phyloP scores from a whole-genome alignment of 2,329 filamentous ascomycete genomes.

The Sporothrix protearum region DNA sequence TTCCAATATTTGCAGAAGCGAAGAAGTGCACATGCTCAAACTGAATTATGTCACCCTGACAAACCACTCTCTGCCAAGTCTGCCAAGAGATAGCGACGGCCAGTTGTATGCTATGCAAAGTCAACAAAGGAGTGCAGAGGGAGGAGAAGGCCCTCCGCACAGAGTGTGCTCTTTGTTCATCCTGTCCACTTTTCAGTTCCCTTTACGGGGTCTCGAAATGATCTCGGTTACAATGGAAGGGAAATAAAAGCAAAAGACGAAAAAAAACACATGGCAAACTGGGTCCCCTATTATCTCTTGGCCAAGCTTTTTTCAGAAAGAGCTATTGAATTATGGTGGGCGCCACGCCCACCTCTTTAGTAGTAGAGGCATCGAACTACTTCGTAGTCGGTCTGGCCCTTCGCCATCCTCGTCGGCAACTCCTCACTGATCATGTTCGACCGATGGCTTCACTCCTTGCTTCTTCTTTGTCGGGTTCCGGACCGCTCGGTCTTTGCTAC shows the following conservation, averaged over 20 bases:
- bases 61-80: slow-evolving; percentile 1
- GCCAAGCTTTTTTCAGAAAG: background rate
- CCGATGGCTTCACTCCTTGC: background rate
- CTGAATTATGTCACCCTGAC: background rate
- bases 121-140: no score
- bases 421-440: background rate
- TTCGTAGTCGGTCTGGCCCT: background rate
- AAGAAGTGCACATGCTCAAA: background rate
- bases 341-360: background rate
- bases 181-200: background rate
- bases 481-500: background rate
- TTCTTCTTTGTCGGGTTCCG: background rate
- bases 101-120: background rate
- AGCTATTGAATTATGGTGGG: background rate
- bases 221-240: background rate
- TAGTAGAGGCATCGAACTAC: background rate
- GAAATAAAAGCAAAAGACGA: background rate
- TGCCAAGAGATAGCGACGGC: slow-evolving; percentile 11
- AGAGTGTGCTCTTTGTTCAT: background rate
- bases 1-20: background rate
- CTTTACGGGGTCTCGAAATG: background rate
- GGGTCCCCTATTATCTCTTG: background rate
- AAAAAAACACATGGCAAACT: slow-evolving; percentile 11
- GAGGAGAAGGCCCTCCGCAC: background rate
- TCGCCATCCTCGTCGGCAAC: background rate